Base-by-base conservation (phyloP, 1,284 basidiomycete species). In the Cutaneotrichosporon sp. region DNA sequence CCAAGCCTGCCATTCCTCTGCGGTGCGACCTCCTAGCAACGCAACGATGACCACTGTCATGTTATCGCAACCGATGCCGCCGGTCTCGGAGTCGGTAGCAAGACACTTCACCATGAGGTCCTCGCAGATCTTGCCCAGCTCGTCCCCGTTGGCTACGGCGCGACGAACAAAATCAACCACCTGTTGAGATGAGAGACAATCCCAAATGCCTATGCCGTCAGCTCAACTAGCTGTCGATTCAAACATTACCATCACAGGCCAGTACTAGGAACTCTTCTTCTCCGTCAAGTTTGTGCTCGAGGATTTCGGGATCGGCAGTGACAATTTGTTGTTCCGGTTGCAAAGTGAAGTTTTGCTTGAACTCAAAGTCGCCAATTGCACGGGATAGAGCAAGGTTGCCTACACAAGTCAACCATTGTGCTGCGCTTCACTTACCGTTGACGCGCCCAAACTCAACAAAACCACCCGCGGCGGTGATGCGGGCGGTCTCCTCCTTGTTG, bases 41-140 rank as follows among this genome's bases (percentile, higher is more conserved):
- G 90, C 96, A 45, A 98, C 83, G 54, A 98, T 82, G 62, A 97
- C 82, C 51, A 96, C 80, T 0, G 96, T 98, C 96, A 99, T 99
- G 78, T 99, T 98, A 78, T 99, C 96, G 71, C 93, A 97, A 20
- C 96, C 96, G 58, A 97, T 89, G 15, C 96, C 94, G 41, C 90
- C 90, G 38, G 88, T 88, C 43, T 88, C 87, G 2, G 90, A 88
- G 71, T 97, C 90, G 1, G 93, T 92, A 12, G 96, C 93, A 43
- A 97, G 81, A 72, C 96, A 98, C 61, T 87, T 85, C 60, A 92
- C 88, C 77, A 96, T 96, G 65, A 97, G 84, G 64, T 85, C 82
- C 73, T 97, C 91, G 67, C 86, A 85, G 59, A 97, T 90, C 69
- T 90, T 85, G 22, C 77, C 67, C 13, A 98, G 81, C 49, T 85